Evolutionary conservation across 306 rosid genomes (phyloP).

Genomic region (Pyrus pyrifolia): DNA sequence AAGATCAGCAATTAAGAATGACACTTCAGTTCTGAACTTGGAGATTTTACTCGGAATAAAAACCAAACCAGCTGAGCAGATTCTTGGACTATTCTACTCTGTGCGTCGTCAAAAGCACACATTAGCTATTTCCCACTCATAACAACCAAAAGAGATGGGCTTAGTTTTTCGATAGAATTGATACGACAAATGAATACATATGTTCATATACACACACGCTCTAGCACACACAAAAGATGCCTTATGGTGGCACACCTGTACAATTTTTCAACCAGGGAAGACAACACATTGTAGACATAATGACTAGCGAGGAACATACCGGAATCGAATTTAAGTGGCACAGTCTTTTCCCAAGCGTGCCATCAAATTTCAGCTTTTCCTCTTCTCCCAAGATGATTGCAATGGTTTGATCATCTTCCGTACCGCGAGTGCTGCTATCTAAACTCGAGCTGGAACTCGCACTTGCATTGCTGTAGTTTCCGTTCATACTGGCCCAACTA

Average conservation of each 20-base stretch:
- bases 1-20: background rate
- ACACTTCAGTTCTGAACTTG: background rate
- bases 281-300: background rate
- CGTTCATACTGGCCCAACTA: constrained; percentile 43
- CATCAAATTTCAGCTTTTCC: constrained; percentile 28
- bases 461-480: constrained; percentile 55
- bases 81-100: background rate
- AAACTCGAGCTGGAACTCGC: constrained; percentile 95
- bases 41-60: background rate
- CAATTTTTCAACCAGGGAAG: background rate
- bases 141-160: background rate
- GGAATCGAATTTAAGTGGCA: constrained; percentile 93
- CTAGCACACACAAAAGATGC: background rate
- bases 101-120: background rate
- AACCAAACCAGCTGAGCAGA: background rate
- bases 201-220: background rate
- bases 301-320: constrained; percentile 30
- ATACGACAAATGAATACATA: background rate
- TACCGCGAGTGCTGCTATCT: constrained; percentile 60
- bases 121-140: background rate
- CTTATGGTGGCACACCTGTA: background rate
- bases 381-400: constrained; percentile 73
- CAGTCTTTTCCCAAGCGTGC: constrained; percentile 76
- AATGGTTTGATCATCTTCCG: constrained; percentile 88
- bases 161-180: background rate